These are phyloP conservation scores for Piper longum DNA, from an alignment of 164 flowering plant species.

Conservation along the genomic window DNA sequence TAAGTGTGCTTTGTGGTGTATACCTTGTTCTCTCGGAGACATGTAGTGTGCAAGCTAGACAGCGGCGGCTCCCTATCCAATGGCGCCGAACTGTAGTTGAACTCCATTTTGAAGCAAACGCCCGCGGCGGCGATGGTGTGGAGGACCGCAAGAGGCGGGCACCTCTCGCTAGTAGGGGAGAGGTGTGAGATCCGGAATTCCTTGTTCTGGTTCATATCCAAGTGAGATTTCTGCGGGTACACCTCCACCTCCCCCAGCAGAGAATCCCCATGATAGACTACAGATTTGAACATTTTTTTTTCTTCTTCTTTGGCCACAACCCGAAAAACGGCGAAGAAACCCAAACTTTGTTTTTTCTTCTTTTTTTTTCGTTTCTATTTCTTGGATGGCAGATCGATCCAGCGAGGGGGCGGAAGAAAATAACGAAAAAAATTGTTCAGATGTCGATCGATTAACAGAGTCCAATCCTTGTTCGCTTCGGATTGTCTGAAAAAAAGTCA, in stretches of 20 bases:
- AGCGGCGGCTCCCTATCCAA: slow-evolving; percentile 45
- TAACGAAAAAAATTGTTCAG: too few species aligned
- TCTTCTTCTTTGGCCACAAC: background rate
- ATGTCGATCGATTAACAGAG: too few species aligned
- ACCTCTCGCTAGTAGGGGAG: slow-evolving; percentile 84
- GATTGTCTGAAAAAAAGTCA: too few species aligned
- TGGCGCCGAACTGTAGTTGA: slow-evolving; percentile 15
- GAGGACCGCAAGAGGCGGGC: slow-evolving; percentile 93
- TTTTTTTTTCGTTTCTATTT: background rate
- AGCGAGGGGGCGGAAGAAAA: too few species aligned
- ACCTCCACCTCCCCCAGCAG: slow-evolving; percentile 79
- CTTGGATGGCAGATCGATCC: too few species aligned
- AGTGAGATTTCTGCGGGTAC: slow-evolving; percentile 24
- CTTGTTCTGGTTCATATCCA: slow-evolving; percentile 25
- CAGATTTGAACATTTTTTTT: slow-evolving; percentile 42
- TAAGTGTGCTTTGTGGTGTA: background rate
- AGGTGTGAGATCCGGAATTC: slow-evolving; percentile 56
- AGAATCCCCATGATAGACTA: slow-evolving; percentile 59
- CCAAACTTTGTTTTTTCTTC: background rate
- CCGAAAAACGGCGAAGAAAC: background rate
- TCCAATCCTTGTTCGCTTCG: too few species aligned
- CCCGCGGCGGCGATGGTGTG: slow-evolving; percentile 58
- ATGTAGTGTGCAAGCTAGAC: slow-evolving; percentile 56
- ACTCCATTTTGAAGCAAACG: slow-evolving; percentile 85
- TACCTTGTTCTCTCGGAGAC: slow-evolving; percentile 98